Percentiles rank a stretch among this genome's conserved stretches.
These are phyloP conservation scores for Lipomyces spencermartinsiae DNA, from an alignment of 805 yeast species.

Conservation along the genomic window DNA sequence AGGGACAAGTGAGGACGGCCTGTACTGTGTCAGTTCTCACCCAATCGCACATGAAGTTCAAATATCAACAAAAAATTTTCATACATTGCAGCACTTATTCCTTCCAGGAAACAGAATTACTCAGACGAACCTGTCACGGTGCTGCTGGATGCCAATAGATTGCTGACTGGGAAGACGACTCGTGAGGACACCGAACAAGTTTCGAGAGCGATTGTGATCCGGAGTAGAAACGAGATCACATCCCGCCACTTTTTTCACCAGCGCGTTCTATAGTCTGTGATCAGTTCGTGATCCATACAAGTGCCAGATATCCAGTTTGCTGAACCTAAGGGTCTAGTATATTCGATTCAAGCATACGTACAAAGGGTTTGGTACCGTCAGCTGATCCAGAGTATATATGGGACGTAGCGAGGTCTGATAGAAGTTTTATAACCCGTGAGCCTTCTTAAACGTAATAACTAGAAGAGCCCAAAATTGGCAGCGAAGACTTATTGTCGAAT, in stretches of 20 bases:
- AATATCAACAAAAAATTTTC: neutral
- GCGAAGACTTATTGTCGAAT: too few relatives aligned
- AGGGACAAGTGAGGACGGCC: conserved; percentile 46
- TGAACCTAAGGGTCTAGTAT: too few relatives aligned
- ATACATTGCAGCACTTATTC: neutral
- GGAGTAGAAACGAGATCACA: neutral
- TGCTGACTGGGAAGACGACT: neutral
- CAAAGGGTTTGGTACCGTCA: too few relatives aligned
- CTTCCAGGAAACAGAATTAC: neutral
- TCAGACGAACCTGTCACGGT: neutral
- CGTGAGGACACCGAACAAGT: neutral
- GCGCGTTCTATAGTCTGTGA: neutral
- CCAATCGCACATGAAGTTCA: neutral
- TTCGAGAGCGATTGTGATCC: conserved; percentile 4
- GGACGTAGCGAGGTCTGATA: too few relatives aligned
- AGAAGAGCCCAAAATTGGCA: too few relatives aligned
- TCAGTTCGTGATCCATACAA: neutral
- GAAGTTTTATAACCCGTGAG: too few relatives aligned
- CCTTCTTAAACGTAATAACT: too few relatives aligned
- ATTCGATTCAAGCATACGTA: too few relatives aligned
- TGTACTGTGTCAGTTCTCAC: neutral
- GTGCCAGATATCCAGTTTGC: neutral
- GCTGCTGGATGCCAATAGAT: neutral
- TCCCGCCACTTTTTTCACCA: neutral
- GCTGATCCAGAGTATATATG: too few relatives aligned